These are phyloP conservation scores for Pythium chondricola DNA, from an alignment of 352 stramenopile genomes.

Conservation along the genomic window DNA sequence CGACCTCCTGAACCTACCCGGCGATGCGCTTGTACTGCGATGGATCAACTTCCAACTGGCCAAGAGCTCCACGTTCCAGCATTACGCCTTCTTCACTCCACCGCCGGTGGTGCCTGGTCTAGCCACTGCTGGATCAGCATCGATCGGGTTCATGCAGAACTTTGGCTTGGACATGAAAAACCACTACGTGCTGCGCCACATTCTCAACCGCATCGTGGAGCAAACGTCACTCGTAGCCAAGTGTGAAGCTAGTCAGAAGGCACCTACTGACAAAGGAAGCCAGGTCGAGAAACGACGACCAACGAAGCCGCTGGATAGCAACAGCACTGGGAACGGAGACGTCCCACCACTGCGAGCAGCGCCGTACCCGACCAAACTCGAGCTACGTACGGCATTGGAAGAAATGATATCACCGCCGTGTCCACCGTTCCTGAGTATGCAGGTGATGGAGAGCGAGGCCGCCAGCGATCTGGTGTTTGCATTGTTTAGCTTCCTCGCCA, in stretches of 20 bases:
- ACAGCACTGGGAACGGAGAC: background rate
- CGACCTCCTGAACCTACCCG: conserved; percentile 40
- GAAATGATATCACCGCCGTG: conserved; percentile 36
- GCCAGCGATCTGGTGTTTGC: conserved; percentile 48
- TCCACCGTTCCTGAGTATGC: conserved; percentile 30
- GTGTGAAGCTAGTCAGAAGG: too few species aligned
- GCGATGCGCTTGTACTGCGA: conserved; percentile 53
- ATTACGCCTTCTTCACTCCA: conserved; percentile 7
- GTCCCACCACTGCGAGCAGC: background rate
- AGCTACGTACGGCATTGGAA: conserved; percentile 29
- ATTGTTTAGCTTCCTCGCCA: conserved; percentile 54
- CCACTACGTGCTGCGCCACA: conserved; percentile 48
- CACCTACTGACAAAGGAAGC: background rate
- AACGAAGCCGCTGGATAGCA: background rate
- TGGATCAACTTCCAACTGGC: conserved; percentile 69
- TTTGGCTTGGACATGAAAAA: conserved; percentile 61
- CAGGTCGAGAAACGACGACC: background rate
- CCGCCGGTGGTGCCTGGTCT: background rate
- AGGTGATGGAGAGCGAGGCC: conserved; percentile 28
- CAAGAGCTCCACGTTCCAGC: conserved; percentile 28
- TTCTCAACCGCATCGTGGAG: conserved; percentile 32
- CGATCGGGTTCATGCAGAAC: conserved; percentile 54
- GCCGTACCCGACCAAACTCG: conserved; percentile 33
- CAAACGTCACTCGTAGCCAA: background rate
- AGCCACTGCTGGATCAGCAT: background rate